phyloP scores from a whole-genome alignment of 805 yeast species.

The Isabelozyma gotoi region DNA sequence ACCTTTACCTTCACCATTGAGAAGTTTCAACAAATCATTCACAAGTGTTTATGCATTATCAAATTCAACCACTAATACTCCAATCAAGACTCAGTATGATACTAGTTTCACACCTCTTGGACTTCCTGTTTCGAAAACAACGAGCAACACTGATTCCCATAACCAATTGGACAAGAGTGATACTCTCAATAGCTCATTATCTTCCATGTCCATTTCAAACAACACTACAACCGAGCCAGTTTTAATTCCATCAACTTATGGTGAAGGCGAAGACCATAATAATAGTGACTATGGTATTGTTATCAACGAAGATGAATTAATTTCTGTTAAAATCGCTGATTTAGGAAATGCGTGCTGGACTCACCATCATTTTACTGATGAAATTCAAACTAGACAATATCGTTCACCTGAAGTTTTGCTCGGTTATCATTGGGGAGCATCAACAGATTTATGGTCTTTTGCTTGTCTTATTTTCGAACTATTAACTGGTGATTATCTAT shows the following conservation, averaged over 20 bases:
- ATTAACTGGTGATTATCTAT: slow-evolving; percentile 89
- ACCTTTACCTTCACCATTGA: slow-evolving; percentile 85
- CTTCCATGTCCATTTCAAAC: slow-evolving; percentile 42
- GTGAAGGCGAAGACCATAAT: slow-evolving; percentile 10
- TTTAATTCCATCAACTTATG: slow-evolving; percentile 10
- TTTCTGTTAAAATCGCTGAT: slow-evolving; percentile 68
- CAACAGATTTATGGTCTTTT: slow-evolving; percentile 94
- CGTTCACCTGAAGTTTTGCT: slow-evolving; percentile 64
- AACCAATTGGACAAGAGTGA: slow-evolving; percentile 14
- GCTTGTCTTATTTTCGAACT: slow-evolving; percentile 91
- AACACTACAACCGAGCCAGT: slow-evolving; percentile 17
- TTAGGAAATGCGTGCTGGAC: slow-evolving; percentile 71
- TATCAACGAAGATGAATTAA: slow-evolving; percentile 49
- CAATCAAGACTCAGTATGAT: slow-evolving; percentile 18
- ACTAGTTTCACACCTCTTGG: slow-evolving; percentile 4
- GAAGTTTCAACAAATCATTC: slow-evolving; percentile 51
- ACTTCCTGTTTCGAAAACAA: background rate
- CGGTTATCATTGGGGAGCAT: slow-evolving; percentile 91
- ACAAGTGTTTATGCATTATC: slow-evolving; percentile 37
- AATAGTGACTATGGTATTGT: slow-evolving; percentile 12
- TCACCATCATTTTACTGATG: slow-evolving; percentile 62
- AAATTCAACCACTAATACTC: slow-evolving; percentile 40
- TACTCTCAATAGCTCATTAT: slow-evolving; percentile 35
- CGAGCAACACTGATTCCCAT: background rate
- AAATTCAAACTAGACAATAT: slow-evolving; percentile 68